Base-by-base conservation (phyloP, 2,329 filamentous ascomycete species). In the Celoporthe dispersa region DNA sequence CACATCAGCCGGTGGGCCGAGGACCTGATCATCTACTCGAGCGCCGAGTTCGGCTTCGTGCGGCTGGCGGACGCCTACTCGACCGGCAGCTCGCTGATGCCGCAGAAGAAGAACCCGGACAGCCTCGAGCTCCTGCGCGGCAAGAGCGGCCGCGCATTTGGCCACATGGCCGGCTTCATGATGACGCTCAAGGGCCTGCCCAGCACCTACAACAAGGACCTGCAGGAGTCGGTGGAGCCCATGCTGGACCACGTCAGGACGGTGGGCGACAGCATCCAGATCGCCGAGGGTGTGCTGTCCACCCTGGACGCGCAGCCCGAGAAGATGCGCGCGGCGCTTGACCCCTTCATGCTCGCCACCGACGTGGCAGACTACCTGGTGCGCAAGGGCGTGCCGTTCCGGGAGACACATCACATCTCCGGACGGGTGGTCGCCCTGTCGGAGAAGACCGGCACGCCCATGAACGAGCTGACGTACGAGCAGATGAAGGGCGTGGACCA, bases 91-190 rank as follows among this genome's bases (percentile, higher is more conserved):
- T 90, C 87, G 3, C 83, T 94, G 72, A 93, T 94, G 92, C 91
- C 91, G 7, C 91, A 94, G 80, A 95, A 95, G 87, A 94, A 94
- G 85, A 94, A 94, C 81, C 86, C 87, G 1, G 92, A 95, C 80
- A 90, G 87, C 55, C 84, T 95, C 28, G 84, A 83, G 73, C 76
- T 95, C 48, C 79, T 97, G 97, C 75, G 92, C 92, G 51, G 92
- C 5, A 72, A 72, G 66, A 79, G 78, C 76, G 76, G 79, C 73
- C 80, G 80, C 74, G 75, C 74, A 73, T 77, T 76, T 65, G 75
- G 73, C 37, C 86, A 88, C 77, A 88, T 88, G 44, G 87, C 87
- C 55, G 84, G 82, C 4, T 73, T 71, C 60, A 71, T 95, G 75
- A 88, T 93, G 79, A 93, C 83, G 93, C 94, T 79, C 91, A 94